phyloP scores from a whole-genome alignment of 805 yeast genomes.

The Kazachstania africana region DNA sequence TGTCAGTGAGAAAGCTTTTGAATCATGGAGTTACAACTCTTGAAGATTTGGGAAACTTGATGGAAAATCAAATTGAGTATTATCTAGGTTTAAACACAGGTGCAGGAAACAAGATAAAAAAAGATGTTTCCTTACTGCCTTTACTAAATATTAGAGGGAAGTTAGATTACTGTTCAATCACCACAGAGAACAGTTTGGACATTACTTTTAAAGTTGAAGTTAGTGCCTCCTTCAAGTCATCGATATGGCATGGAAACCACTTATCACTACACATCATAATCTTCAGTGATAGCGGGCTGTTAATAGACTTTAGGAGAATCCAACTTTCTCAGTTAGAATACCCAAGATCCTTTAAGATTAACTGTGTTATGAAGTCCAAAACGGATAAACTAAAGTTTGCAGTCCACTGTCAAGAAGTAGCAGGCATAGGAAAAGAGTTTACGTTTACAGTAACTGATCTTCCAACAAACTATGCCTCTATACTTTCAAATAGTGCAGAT shows the following conservation, averaged over 20 bases:
- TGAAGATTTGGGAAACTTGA: constrained; percentile 20
- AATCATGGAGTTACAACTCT: constrained; percentile 27
- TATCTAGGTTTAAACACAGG: constrained; percentile 32
- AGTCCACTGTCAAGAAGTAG: constrained; percentile 31
- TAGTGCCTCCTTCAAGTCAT: constrained; percentile 8
- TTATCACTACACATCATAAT: constrained; percentile 25
- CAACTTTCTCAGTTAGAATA: constrained; percentile 15
- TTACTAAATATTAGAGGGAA: constrained; percentile 18
- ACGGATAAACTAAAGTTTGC: constrained; percentile 20
- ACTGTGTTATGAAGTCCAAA: constrained; percentile 9
- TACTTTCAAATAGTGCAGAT: background rate
- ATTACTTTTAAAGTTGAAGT: constrained; percentile 17
- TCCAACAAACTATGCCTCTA: constrained; percentile 1
- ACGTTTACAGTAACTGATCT: constrained; percentile 5
- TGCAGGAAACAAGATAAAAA: constrained; percentile 28
- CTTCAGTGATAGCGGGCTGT: constrained; percentile 23
- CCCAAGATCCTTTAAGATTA: constrained; percentile 21
- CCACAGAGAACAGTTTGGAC: constrained; percentile 2
- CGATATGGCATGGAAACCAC: constrained; percentile 26
- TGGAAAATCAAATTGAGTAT: constrained; percentile 30
- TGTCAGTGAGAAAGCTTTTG: constrained; percentile 29
- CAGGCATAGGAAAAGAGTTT: constrained; percentile 17
- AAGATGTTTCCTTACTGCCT: constrained; percentile 29
- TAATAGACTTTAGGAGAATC: constrained; percentile 37
- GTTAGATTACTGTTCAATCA: constrained; percentile 6